A percentile compares a stretch with the other conserved stretches of the same genome.
Conservation (phyloP, 2,329 filamentous ascomycete species). For the Talaromyces sp. region DNA sequence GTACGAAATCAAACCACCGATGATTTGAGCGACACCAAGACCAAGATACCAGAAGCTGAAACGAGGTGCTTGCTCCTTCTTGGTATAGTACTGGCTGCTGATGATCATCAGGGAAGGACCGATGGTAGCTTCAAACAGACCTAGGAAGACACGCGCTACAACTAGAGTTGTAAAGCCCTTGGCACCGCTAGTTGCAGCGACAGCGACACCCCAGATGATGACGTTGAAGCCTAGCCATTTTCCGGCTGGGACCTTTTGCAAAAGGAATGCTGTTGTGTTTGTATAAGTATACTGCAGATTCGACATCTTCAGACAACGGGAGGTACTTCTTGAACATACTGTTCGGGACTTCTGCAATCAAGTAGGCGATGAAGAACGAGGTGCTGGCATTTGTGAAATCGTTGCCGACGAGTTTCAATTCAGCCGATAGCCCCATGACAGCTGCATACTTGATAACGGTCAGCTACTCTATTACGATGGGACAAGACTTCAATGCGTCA, state of each 20-base stretch:
- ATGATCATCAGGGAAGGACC: conserved; percentile 60
- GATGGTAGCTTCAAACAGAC: conserved; percentile 60
- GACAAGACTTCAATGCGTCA: background rate
- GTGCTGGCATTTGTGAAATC: conserved; percentile 63
- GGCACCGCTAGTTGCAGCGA: conserved; percentile 49
- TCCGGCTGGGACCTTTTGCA: conserved; percentile 59
- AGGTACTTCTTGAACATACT: conserved; percentile 37
- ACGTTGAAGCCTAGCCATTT: conserved; percentile 62
- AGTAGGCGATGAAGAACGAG: conserved; percentile 60
- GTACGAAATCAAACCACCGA: conserved; percentile 42
- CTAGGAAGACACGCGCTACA: conserved; percentile 56
- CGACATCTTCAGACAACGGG: background rate
- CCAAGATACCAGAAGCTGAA: conserved; percentile 62
- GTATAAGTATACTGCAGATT: background rate
- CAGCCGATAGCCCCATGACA: conserved; percentile 61
- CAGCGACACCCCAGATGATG: conserved; percentile 48
- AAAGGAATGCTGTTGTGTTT: conserved; percentile 48
- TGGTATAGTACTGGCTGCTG: conserved; percentile 58
- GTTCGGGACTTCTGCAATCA: conserved; percentile 59
- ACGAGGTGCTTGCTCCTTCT: conserved; percentile 56
- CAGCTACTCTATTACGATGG: background rate
- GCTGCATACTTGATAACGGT: conserved; percentile 55
- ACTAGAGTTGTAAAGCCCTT: conserved; percentile 54
- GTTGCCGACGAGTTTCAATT: conserved; percentile 56
- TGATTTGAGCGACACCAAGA: conserved; percentile 54